Evolutionary conservation across 805 yeast species (phyloP).

Genomic region (Hanseniaspora jakobsenii): DNA sequence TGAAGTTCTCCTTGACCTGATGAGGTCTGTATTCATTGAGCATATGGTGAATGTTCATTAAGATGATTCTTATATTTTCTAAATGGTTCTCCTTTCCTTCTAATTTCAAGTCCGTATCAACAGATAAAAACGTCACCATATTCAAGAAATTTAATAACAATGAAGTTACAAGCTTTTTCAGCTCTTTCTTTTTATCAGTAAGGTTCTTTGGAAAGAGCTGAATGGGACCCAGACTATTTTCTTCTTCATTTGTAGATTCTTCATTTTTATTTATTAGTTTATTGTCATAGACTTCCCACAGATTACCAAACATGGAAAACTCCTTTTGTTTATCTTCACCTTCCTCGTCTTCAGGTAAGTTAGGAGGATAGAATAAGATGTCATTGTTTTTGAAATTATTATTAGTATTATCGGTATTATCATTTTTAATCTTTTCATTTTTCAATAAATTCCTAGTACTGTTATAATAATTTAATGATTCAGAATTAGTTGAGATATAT

Average conservation of each 20-base stretch:
- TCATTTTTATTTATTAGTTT: conserved; percentile 23
- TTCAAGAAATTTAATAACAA: conserved; percentile 70
- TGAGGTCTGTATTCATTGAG: conserved; percentile 89
- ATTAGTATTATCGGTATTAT: conserved; percentile 20
- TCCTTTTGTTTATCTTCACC: conserved; percentile 43
- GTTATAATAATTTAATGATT: conserved; percentile 18
- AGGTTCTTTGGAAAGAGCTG: conserved; percentile 48
- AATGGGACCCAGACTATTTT: conserved; percentile 57
- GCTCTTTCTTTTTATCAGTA: conserved; percentile 47
- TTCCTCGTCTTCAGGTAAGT: conserved; percentile 34
- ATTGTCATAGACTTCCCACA: conserved; percentile 42
- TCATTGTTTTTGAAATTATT: conserved; percentile 30
- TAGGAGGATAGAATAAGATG: neutral
- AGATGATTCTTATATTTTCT: conserved; percentile 64
- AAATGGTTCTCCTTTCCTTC: conserved; percentile 42
- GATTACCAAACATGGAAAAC: conserved; percentile 78
- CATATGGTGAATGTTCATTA: conserved; percentile 84
- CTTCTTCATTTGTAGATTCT: conserved; percentile 39
- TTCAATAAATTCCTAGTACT: conserved; percentile 18
- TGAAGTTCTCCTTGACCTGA: conserved; percentile 82
- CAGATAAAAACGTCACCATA: conserved; percentile 61
- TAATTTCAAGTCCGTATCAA: conserved; percentile 41
- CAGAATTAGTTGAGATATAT: conserved; percentile 12
- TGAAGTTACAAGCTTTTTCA: conserved; percentile 70
- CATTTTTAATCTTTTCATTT: conserved; percentile 16